phyloP scores from a whole-genome alignment of 768 basidiomycete genomes.

The Suillus ampliporus region DNA sequence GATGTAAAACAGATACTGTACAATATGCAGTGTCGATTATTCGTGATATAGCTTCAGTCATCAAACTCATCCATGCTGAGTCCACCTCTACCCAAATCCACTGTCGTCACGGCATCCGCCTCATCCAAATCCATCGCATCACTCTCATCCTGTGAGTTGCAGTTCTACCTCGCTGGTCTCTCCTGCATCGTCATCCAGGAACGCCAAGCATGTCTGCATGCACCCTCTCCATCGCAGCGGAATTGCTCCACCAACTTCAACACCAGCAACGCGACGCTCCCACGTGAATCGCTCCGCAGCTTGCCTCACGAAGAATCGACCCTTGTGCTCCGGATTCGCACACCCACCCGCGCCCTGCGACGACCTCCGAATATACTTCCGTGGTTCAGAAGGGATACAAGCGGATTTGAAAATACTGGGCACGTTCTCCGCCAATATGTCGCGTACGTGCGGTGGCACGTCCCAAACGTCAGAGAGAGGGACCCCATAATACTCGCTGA shows the following conservation, averaged over 20 bases:
- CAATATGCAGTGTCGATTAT: neutral
- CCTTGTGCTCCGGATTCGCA: conserved; percentile 42
- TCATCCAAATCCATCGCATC: conserved; percentile 20
- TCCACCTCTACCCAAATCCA: conserved; percentile 22
- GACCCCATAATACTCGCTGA: conserved; percentile 32
- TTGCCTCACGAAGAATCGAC: conserved; percentile 54
- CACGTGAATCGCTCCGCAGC: conserved; percentile 71
- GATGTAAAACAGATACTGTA: conserved; percentile 1
- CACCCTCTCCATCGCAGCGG: conserved; percentile 77
- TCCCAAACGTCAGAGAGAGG: conserved; percentile 38
- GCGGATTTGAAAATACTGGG: conserved; percentile 29
- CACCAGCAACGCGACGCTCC: conserved; percentile 59
- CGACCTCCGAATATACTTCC: conserved; percentile 18
- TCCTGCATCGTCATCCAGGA: conserved; percentile 43
- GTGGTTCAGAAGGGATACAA: conserved; percentile 13
- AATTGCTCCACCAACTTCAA: conserved; percentile 56
- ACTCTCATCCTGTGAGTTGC: neutral
- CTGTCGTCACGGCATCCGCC: conserved; percentile 23
- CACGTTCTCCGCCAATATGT: conserved; percentile 32
- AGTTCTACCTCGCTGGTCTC: neutral
- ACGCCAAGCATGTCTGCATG: conserved; percentile 62
- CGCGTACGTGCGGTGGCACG: conserved; percentile 31
- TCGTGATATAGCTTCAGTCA: conserved; percentile 18
- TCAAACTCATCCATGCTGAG: conserved; percentile 36
- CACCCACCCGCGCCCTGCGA: conserved; percentile 51